Conservation (phyloP, 805 yeast genomes). For the Candida lessepsii region DNA sequence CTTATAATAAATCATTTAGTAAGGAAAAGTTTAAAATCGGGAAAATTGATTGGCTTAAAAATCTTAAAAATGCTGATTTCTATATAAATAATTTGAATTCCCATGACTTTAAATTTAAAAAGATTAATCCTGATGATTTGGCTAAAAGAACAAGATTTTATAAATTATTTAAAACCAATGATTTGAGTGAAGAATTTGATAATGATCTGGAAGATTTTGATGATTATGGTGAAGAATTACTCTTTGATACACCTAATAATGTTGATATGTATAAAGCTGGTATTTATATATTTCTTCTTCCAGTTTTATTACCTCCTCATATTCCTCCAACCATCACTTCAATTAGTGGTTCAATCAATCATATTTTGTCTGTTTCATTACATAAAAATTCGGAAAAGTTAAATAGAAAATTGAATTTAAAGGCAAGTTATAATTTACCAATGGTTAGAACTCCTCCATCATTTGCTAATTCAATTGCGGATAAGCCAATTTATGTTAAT, state of each 20-base stretch:
- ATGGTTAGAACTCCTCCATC: constrained; percentile 57
- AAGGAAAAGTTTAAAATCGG: constrained; percentile 53
- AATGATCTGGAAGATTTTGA: constrained; percentile 7
- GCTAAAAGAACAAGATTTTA: constrained; percentile 39
- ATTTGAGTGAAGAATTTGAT: constrained; percentile 13
- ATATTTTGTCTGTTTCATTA: constrained; percentile 40
- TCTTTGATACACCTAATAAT: neutral
- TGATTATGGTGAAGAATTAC: constrained; percentile 8
- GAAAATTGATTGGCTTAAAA: constrained; percentile 45
- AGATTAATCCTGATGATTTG: constrained; percentile 43
- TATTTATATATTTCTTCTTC: constrained; percentile 64
- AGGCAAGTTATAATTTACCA: constrained; percentile 39
- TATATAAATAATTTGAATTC: constrained; percentile 41
- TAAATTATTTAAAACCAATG: constrained; percentile 18
- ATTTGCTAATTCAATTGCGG: constrained; percentile 54
- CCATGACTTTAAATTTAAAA: constrained; percentile 42
- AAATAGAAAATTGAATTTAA: constrained; percentile 33
- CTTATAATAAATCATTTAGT: constrained; percentile 41
- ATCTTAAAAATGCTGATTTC: constrained; percentile 43
- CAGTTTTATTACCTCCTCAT: constrained; percentile 57
- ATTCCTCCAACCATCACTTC: constrained; percentile 62
- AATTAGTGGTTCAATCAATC: constrained; percentile 48
- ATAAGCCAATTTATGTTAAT: constrained; percentile 75
- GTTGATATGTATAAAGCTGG: constrained; percentile 51
- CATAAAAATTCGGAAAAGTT: constrained; percentile 35